Evolutionary conservation across 148 eudicot species (phyloP), one percentile per base, ranked within the genome.

Genomic region (Tetragonia tetragonoides): DNA sequence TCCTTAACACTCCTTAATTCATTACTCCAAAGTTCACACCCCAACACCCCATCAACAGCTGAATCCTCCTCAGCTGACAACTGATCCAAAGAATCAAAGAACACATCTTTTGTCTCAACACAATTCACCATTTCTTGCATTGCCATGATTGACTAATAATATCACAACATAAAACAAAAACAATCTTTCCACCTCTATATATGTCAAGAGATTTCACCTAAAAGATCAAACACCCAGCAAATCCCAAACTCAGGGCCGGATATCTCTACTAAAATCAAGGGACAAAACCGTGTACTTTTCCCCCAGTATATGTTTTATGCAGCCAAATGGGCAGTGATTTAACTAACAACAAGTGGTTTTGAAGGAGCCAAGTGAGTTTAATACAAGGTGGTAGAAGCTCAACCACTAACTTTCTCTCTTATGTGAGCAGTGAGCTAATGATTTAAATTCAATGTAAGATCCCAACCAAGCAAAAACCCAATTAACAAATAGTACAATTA

Each of bases 1-100:
- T 92, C 90, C 77, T 85, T 72, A 16, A 94, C 88, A 70, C 94
- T 90, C 53, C 47, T 77, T 2, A 85, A 87, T 73, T 88, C 92
- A 70, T 77, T 75, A 82, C 81, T 77, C 98, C 98, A 92, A 62
- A 84, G 72, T 34, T 81, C 90, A 78, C 66, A 84, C 38, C 81
- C 85, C 6, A 83, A 82, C 3, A 57, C 79, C 54, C 44, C 69
- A 79, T 74, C 68, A 77, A 72, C 78, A 76, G 47, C 42, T 28
- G 85, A 80, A 59, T 81, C 88, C 62, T 81, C 88, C 62, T 86
- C 86, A 18, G 66, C 76, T 53, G 83, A 75, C 71, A 91, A 80
- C 21, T 63, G 67, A 68, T 88, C 88, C 3, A 60, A 46, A n/a
- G 87, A 75, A 75, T 93, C 97, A 80, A 86, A 87, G 84, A 90